These are phyloP conservation scores for Rhodotorula babjevae DNA, from an alignment of 768 basidiomycete genomes.

Conservation along the genomic window DNA sequence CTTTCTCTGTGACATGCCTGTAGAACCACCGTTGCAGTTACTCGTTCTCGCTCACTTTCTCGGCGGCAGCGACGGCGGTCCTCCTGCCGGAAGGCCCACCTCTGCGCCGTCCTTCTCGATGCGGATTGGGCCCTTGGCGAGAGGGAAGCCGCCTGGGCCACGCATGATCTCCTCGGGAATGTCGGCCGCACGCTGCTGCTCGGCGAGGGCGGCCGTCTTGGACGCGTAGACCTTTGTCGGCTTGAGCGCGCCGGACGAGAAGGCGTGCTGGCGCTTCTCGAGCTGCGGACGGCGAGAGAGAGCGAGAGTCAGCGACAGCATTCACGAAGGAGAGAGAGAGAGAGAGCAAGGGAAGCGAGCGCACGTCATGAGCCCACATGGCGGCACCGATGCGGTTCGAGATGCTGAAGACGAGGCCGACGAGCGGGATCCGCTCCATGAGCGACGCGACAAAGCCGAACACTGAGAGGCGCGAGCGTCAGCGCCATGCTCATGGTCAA, in stretches of 20 bases:
- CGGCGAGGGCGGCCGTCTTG: slow-evolving; percentile 36
- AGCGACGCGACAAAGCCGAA: slow-evolving; percentile 50
- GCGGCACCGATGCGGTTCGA: slow-evolving; percentile 48
- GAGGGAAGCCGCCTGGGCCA: slow-evolving; percentile 37
- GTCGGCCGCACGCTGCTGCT: slow-evolving; percentile 13
- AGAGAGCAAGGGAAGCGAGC: background rate
- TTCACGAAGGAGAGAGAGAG: background rate
- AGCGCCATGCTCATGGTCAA: background rate
- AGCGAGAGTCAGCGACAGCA: too few species aligned
- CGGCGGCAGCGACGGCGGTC: background rate
- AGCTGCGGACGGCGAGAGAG: slow-evolving; percentile 17
- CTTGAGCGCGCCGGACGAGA: slow-evolving; percentile 21
- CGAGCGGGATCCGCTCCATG: slow-evolving; percentile 49
- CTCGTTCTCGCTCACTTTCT: background rate
- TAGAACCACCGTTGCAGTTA: too few species aligned
- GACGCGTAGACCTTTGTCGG: slow-evolving; percentile 35
- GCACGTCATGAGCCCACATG: slow-evolving; percentile 38
- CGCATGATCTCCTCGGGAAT: slow-evolving; percentile 32
- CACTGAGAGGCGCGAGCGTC: slow-evolving; percentile 21
- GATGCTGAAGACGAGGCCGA: slow-evolving; percentile 49
- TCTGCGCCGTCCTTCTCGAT: slow-evolving; percentile 16
- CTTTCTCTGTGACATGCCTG: too few species aligned
- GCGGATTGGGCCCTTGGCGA: slow-evolving; percentile 30
- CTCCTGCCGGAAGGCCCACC: background rate
- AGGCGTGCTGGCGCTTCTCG: slow-evolving; percentile 43